Evolutionary conservation across 2,329 filamentous ascomycete species (phyloP).

Genomic region (Orbilia javanica): DNA sequence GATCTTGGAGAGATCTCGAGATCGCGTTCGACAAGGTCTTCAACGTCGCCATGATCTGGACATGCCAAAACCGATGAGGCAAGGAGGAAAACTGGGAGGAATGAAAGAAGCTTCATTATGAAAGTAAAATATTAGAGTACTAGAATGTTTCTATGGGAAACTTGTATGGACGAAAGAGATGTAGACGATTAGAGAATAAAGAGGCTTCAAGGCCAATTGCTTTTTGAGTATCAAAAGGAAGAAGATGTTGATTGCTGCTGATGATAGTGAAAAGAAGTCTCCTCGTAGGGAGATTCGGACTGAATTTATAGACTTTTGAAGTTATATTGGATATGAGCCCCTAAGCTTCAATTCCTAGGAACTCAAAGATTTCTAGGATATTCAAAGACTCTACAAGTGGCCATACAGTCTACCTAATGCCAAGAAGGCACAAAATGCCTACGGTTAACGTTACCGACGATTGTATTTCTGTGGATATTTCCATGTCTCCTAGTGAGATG

Average conservation of each 20-base stretch:
- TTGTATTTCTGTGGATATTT: background rate
- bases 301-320: slow-evolving; percentile 41
- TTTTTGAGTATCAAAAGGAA: slow-evolving; percentile 12
- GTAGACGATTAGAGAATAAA: background rate
- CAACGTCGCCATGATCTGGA: slow-evolving; percentile 28
- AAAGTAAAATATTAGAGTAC: background rate
- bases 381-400: background rate
- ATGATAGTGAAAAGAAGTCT: slow-evolving; percentile 12
- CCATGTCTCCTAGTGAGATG: background rate
- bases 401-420: slow-evolving; percentile 26
- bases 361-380: background rate
- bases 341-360: background rate
- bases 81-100: slow-evolving; percentile 51
- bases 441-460: slow-evolving; percentile 15
- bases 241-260: slow-evolving; percentile 29
- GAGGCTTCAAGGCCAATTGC: slow-evolving; percentile 16
- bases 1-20: slow-evolving; percentile 36
- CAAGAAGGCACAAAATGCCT: slow-evolving; percentile 26
- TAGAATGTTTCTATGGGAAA: background rate
- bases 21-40: slow-evolving; percentile 37
- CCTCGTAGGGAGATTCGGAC: slow-evolving; percentile 7
- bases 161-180: background rate
- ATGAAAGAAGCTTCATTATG: slow-evolving; percentile 53
- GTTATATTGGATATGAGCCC: background rate
- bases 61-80: slow-evolving; percentile 42